Conservation (phyloP, 116 monocot genomes). For the Zostera marina region DNA sequence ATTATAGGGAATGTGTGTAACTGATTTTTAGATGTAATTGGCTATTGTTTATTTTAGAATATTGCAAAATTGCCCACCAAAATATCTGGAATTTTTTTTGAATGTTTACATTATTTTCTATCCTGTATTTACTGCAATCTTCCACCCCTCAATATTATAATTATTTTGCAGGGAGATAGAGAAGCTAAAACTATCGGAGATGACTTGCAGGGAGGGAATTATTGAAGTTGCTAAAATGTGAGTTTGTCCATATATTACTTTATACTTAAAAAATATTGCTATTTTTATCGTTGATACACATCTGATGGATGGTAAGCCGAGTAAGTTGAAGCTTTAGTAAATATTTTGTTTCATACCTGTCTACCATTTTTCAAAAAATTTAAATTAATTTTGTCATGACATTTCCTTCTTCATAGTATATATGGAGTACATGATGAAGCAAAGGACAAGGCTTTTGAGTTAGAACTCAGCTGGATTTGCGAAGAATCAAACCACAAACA, state of each 20-base stretch:
- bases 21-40: too few relatives aligned
- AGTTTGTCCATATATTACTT: slow-evolving; percentile 5
- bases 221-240: slow-evolving; percentile 97
- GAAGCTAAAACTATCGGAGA: slow-evolving; percentile 80
- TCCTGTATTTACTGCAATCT: too few relatives aligned
- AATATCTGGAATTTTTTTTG: too few relatives aligned
- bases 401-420: slow-evolving; percentile 29
- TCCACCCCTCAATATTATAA: not conserved
- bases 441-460: slow-evolving; percentile 95
- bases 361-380: too few relatives aligned
- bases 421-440: slow-evolving; percentile 97
- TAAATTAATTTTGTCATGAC: not conserved
- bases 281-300: too few relatives aligned
- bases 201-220: slow-evolving; percentile 82
- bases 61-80: too few relatives aligned
- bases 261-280: not conserved
- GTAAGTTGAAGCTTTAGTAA: too few relatives aligned
- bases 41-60: too few relatives aligned
- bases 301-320: too few relatives aligned
- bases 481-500: slow-evolving; percentile 87
- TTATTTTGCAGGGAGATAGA: slow-evolving; percentile 59
- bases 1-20: too few relatives aligned
- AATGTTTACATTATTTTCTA: too few relatives aligned
- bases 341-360: too few relatives aligned
- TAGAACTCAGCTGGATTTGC: slow-evolving; percentile 98